Evolutionary conservation across 352 stramenopile genomes (phyloP).

Genomic region (Pelagophyceae sp.): DNA sequence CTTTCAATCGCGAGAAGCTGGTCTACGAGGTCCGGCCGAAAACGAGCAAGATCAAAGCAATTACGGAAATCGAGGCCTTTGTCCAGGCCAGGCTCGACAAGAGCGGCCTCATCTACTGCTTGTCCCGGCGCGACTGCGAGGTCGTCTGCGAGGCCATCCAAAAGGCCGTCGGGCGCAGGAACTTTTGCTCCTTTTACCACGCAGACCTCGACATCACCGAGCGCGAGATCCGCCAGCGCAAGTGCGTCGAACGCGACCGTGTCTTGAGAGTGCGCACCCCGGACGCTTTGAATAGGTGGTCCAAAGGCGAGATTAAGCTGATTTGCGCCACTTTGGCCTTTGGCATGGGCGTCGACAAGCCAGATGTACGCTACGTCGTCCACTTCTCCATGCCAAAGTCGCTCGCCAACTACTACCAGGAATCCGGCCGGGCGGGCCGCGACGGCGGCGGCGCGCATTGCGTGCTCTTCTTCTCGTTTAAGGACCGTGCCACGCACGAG

Average conservation of each 20-base stretch:
- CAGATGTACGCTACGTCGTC: slow-evolving; percentile 90
- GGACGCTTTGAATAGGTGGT: no score
- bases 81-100: slow-evolving; percentile 44
- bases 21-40: slow-evolving; percentile 68
- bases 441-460: slow-evolving; percentile 60
- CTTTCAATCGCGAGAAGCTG: slow-evolving; percentile 76
- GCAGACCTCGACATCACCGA: slow-evolving; percentile 72
- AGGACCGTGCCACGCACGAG: slow-evolving; percentile 11
- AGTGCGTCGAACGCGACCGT: no score
- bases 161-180: slow-evolving; percentile 20
- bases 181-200: slow-evolving; percentile 70
- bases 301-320: slow-evolving; percentile 67
- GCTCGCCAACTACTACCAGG: slow-evolving; percentile 97
- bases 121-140: slow-evolving; percentile 69
- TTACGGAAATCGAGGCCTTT: slow-evolving; percentile 49
- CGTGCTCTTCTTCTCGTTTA: slow-evolving; percentile 18
- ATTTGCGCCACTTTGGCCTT: slow-evolving; percentile 95
- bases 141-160: slow-evolving; percentile 48
- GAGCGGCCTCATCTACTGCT: slow-evolving; percentile 74
- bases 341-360: slow-evolving; percentile 93
- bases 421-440: slow-evolving; percentile 83
- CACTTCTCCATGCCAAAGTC: slow-evolving; percentile 96
- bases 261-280: no score
- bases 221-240: slow-evolving; percentile 53
- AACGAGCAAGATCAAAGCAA: slow-evolving; percentile 42